phyloP scores from a whole-genome alignment of 768 basidiomycete genomes.

The Tremella yokohamensis region DNA sequence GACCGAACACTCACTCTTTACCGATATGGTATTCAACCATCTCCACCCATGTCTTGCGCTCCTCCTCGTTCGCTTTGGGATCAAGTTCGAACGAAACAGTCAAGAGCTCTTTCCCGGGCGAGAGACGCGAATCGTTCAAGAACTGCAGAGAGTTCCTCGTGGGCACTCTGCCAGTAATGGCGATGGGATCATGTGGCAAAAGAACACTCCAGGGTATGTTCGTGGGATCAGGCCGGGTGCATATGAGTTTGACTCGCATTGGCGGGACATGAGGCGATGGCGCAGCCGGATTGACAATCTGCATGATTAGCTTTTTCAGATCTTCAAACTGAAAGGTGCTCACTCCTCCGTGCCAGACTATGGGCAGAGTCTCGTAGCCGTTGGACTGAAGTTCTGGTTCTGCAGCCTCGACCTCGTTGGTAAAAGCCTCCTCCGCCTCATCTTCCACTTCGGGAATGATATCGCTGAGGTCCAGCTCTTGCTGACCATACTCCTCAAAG shows the following conservation, averaged over 20 bases:
- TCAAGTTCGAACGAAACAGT: conserved; percentile 36
- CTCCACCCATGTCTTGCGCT: conserved; percentile 23
- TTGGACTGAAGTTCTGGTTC: background rate
- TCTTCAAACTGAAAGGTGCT: conserved; percentile 10
- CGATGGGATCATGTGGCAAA: conserved; percentile 30
- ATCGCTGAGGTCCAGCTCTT: conserved; percentile 37
- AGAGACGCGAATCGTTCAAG: conserved; percentile 31
- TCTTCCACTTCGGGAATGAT: conserved; percentile 21
- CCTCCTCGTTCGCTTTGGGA: conserved; percentile 19
- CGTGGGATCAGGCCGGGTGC: conserved; percentile 8
- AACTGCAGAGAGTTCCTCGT: conserved; percentile 29
- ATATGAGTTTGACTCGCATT: conserved; percentile 18
- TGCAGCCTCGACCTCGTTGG: conserved; percentile 13
- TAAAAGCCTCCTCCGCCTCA: conserved; percentile 2
- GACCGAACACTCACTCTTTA: conserved; percentile 36
- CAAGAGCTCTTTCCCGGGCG: conserved; percentile 36
- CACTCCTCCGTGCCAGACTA: conserved; percentile 43
- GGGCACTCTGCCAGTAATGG: conserved; percentile 42
- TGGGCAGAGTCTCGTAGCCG: conserved; percentile 23
- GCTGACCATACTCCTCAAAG: conserved; percentile 9
- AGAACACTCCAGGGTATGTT: conserved; percentile 27
- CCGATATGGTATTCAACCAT: conserved; percentile 37
- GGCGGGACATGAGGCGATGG: conserved; percentile 18
- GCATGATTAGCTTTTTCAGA: conserved; percentile 2
- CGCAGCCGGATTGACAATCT: conserved; percentile 42